These are phyloP conservation scores for Scalesia atractyloides DNA, from an alignment of 129 eudicot genomes.

Conservation along the genomic window DNA sequence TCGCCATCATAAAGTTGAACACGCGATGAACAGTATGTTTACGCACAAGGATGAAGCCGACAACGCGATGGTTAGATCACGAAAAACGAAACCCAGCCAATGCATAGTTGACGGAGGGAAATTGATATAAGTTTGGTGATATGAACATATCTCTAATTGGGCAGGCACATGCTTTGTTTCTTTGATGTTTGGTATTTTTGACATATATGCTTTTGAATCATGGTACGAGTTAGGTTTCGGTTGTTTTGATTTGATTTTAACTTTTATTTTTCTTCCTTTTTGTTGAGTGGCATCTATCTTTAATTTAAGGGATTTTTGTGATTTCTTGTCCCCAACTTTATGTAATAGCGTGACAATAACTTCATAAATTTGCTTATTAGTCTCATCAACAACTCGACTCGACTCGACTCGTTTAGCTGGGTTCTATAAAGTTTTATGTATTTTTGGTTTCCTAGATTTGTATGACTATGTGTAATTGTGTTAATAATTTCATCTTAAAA, in stretches of 20 bases:
- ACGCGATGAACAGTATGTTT: conserved; percentile 1
- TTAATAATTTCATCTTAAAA: background rate
- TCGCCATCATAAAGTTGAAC: conserved; percentile 35
- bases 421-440: no score
- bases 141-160: conserved; percentile 17
- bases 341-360: conserved; percentile 31
- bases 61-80: conserved; percentile 21
- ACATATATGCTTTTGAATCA: conserved; percentile 33
- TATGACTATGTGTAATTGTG: background rate
- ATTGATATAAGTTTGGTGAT: conserved; percentile 13
- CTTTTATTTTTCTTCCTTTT: background rate
- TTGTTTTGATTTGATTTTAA: conserved; percentile 24
- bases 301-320: conserved; percentile 33
- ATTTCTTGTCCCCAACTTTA: conserved; percentile 41
- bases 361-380: background rate
- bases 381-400: background rate
- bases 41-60: conserved; percentile 16
- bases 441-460: background rate
- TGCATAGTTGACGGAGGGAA: conserved; percentile 19
- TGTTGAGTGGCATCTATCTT: conserved; percentile 34
- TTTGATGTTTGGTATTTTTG: conserved; percentile 35
- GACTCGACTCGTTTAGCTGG: background rate
- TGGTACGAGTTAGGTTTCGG: conserved; percentile 38
- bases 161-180: conserved; percentile 30
- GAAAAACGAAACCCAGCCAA: conserved; percentile 20